A percentile compares a stretch with the other conserved stretches of the same genome.
Evolutionary conservation across 2,329 filamentous ascomycete species (phyloP).

Genomic region (Microsporum ferrugineum): DNA sequence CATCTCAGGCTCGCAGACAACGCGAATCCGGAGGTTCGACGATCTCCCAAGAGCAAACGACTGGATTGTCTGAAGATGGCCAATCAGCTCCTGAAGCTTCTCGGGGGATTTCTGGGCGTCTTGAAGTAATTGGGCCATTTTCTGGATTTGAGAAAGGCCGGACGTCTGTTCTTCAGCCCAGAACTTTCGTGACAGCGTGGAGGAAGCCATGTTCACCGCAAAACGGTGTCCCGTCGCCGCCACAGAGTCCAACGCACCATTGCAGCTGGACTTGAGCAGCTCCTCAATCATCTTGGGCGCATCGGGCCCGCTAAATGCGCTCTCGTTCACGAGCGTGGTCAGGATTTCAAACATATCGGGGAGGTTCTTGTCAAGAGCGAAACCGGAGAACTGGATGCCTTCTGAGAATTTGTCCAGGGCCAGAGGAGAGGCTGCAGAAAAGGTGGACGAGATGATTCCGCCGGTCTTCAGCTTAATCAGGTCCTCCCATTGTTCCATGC

Average conservation of each 20-base stretch:
- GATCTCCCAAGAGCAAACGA: conserved; percentile 58
- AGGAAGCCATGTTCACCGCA: conserved; percentile 72
- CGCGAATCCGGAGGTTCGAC: conserved; percentile 61
- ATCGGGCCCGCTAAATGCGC: conserved; percentile 75
- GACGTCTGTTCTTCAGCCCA: conserved; percentile 72
- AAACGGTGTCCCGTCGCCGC: conserved; percentile 82
- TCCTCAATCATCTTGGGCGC: conserved; percentile 75
- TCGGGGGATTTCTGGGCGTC: conserved; percentile 61
- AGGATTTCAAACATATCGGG: conserved; percentile 83
- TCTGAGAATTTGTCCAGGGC: conserved; percentile 62
- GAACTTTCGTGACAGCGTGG: conserved; percentile 60
- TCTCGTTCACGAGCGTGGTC: conserved; percentile 68
- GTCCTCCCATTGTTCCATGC: conserved; percentile 92
- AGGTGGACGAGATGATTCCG: conserved; percentile 73
- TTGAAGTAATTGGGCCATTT: conserved; percentile 58
- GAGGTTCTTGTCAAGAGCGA: conserved; percentile 79
- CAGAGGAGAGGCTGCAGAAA: conserved; percentile 65
- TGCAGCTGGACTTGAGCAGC: conserved; percentile 72
- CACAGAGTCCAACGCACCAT: conserved; percentile 82
- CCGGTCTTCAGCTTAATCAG: conserved; percentile 93
- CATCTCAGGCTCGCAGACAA: conserved; percentile 75
- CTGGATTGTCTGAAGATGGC: conserved; percentile 78
- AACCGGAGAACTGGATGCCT: conserved; percentile 73
- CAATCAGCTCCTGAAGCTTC: conserved; percentile 61
- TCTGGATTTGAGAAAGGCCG: conserved; percentile 80